Evolutionary conservation across 2,329 filamentous ascomycete genomes (phyloP), one percentile per base, ranked within the genome.

Genomic region (Dactylella cylindrospora): DNA sequence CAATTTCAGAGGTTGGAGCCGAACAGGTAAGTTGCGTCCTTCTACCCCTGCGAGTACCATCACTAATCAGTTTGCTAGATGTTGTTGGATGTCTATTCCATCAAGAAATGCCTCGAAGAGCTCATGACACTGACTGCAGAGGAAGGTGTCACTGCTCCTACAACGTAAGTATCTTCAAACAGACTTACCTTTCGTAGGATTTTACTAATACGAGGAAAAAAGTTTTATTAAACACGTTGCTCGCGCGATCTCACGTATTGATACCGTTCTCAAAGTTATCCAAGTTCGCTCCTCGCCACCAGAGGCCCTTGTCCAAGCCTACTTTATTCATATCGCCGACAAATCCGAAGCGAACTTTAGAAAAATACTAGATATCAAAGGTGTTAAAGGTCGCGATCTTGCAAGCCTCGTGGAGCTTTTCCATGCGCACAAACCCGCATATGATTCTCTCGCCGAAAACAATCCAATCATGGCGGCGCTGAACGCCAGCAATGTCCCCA

Each of bases 261-360:
- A 97, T 70, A 87, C 89, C 0, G 80, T 98, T 17, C 84, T 98
- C 68, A 98, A 98, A 74, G 97, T 93, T 2, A 81, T 98, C 2
- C 93, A 98, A 77, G 91, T 98, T 40, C 88, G 88, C 22, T 84
- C 90, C 2, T 88, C 86, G 3, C 93, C 93, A 0, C 87, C 91
- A 0, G 93, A 98, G 76, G 91, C 88, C 1, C 81, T 98, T 2
- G 90, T 98, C 0, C 91, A 97, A 75, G 93, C 93, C 26, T 98
- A 98, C 72, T 83, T 98, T 26, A 95, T 97, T 73, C 93, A 97
- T 74, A 93, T 98, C 66, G 90, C 83, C 67, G 93, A 98, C 76
- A 84, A 87, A 52, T 95, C 86, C 66, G 93, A 97, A 71, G 81
- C 83, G 69, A 98, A 98, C 74, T 98, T 98, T 80, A 84, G 84